Base-by-base conservation (phyloP, 2,329 filamentous ascomycete genomes). In the Nigrospora osmanthi region DNA sequence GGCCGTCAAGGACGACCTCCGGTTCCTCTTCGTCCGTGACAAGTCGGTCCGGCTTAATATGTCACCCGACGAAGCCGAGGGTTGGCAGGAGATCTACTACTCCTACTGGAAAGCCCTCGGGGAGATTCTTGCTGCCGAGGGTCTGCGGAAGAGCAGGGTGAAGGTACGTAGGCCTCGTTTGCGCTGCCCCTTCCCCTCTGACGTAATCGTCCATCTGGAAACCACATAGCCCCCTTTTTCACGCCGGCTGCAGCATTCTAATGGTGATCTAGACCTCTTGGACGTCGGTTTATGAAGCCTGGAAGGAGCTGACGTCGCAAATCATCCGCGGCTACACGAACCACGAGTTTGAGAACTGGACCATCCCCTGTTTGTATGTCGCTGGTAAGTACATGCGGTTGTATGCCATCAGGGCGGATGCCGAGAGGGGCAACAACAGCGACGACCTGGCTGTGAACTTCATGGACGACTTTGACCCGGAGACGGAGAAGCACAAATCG, bases 391-490 rank as follows among this genome's bases (percentile, higher is more conserved):
- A 94, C 61, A 67, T 98, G 47, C 78, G 93, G 48, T 70, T 85
- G 37, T 94, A 95, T 65, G 93, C 93, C 40, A 93, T 96, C 62
- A 88, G 85, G 58, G 90, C 93, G 45, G 93, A 98, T 61, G 79
- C 83, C 34, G 84, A 87, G 57, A 70, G 75, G 19, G 68, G 62
- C 47, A 63, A 57, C 45, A 68, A 56, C 15, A 63, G 58, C 32
- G 67, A 69, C 10, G 59, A 63, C 11, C 64, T 64, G 9, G 61
- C 64, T 35, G 62, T 66, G 6, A 62, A 69, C 16, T 83, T 90
- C 54, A 80, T 87, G 53, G 90, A 96, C 60, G 90, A 96, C 60
- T 81, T 94, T 50, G 83, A 90, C 49, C 78, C 80, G 1, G 84
- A 89, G 48, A 65, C 76, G 13, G 83, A 86, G 56, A 87, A 88